Conservation (phyloP, 176 grass and related monocot genomes). For the Aegilops speltoides region DNA sequence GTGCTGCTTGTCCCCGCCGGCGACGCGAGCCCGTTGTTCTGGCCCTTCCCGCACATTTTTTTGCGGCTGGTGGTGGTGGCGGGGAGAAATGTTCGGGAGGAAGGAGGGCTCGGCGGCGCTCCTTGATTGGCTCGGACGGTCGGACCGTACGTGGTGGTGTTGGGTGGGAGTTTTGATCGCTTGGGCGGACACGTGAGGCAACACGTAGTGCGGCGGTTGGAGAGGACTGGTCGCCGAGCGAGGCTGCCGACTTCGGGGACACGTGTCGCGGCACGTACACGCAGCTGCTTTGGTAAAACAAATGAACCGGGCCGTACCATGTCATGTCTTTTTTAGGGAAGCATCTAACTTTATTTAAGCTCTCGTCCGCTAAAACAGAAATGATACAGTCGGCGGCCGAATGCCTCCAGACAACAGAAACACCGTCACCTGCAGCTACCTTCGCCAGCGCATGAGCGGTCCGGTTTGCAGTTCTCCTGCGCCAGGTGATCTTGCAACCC, state of each 20-base stretch:
- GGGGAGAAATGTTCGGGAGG: background rate
- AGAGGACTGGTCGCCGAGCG: too few species aligned
- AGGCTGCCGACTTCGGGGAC: background rate
- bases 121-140: too few species aligned
- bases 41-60: background rate
- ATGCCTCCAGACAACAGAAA: too few species aligned
- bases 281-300: background rate
- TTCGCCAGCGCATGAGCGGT: too few species aligned
- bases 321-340: too few species aligned
- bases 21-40: background rate
- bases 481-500: too few species aligned
- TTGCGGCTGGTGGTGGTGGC: background rate
- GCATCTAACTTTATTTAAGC: too few species aligned
- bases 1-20: background rate
- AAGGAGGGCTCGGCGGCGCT: background rate
- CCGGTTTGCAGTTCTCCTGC: too few species aligned
- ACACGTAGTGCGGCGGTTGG: background rate
- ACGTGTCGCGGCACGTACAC: background rate
- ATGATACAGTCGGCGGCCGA: too few species aligned
- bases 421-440: too few species aligned
- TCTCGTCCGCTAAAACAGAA: too few species aligned
- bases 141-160: background rate
- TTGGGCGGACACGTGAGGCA: background rate
- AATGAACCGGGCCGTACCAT: background rate
- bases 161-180: background rate